These are phyloP conservation scores for Knoxia roxburghii DNA, from an alignment of 257 asterid species.

Conservation along the genomic window DNA sequence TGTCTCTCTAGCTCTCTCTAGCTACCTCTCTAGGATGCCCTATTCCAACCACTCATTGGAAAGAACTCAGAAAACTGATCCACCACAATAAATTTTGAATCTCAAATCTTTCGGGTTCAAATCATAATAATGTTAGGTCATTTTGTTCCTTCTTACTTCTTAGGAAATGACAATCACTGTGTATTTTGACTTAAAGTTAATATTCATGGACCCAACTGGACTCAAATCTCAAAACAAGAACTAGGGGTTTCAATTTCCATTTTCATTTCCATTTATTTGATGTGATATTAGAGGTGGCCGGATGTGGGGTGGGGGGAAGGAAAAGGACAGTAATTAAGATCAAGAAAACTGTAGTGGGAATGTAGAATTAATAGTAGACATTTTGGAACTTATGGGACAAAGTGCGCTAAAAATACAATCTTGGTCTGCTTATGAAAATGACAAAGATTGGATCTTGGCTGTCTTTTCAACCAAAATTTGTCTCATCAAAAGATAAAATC, in stretches of 20 bases:
- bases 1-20: constrained; percentile 17
- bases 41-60: constrained; percentile 14
- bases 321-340: background rate
- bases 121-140: background rate
- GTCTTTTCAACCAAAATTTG: constrained; percentile 14
- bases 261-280: background rate
- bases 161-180: constrained; percentile 5
- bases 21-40: background rate
- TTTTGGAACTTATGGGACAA: background rate
- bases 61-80: background rate
- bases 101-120: constrained; percentile 2
- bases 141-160: constrained; percentile 5
- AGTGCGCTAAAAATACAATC: background rate
- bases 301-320: background rate
- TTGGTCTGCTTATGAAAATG: constrained; percentile 1
- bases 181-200: too few species aligned
- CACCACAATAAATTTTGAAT: background rate
- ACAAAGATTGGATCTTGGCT: constrained; percentile 11
- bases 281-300: too few species aligned
- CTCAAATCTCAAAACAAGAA: too few species aligned
- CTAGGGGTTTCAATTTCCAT: too few species aligned
- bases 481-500: constrained; percentile 10
- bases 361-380: background rate
- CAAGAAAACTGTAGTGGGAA: too few species aligned
- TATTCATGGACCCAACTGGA: background rate